Percentiles rank a stretch among this genome's conserved stretches.
Evolutionary conservation across 306 rosid species (phyloP).

Genomic region (Citrullus colocynthis): DNA sequence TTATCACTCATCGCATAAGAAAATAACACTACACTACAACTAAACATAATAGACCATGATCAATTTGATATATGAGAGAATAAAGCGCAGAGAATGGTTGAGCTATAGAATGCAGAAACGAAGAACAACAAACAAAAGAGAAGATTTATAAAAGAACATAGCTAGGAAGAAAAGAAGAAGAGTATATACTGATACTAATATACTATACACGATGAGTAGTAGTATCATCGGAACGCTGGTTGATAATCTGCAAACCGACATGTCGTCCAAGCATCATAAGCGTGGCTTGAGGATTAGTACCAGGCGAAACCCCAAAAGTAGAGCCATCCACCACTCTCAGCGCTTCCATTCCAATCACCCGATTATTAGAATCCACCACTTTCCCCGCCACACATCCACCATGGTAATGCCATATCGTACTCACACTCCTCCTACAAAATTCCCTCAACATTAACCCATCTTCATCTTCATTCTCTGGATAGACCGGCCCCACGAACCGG

Average conservation of each 20-base stretch:
- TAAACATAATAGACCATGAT: too few species aligned
- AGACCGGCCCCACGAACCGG: conserved; percentile 60
- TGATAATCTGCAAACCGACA: conserved; percentile 9
- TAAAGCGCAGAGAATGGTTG: too few species aligned
- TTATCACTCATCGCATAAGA: too few species aligned
- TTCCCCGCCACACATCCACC: conserved; percentile 80
- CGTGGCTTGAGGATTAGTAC: conserved; percentile 96
- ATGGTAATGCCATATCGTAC: conserved; percentile 92
- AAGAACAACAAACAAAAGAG: too few species aligned
- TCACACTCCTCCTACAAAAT: conserved; percentile 63
- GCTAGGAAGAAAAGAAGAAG: not conserved
- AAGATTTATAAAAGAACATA: not conserved
- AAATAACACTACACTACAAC: too few species aligned
- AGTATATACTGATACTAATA: not conserved
- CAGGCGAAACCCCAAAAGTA: conserved; percentile 57
- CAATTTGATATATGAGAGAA: too few species aligned
- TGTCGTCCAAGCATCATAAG: conserved; percentile 74
- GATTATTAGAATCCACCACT: conserved; percentile 53
- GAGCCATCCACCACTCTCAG: conserved; percentile 83
- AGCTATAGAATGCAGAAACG: too few species aligned
- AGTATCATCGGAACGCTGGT: not conserved
- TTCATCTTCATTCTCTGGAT: conserved; percentile 35
- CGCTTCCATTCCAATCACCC: conserved; percentile 37
- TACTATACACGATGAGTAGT: not conserved
- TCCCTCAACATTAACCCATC: conserved; percentile 35